phyloP scores from a whole-genome alignment of 208 protist genomes.

The Acanthamoeba triangularis region DNA sequence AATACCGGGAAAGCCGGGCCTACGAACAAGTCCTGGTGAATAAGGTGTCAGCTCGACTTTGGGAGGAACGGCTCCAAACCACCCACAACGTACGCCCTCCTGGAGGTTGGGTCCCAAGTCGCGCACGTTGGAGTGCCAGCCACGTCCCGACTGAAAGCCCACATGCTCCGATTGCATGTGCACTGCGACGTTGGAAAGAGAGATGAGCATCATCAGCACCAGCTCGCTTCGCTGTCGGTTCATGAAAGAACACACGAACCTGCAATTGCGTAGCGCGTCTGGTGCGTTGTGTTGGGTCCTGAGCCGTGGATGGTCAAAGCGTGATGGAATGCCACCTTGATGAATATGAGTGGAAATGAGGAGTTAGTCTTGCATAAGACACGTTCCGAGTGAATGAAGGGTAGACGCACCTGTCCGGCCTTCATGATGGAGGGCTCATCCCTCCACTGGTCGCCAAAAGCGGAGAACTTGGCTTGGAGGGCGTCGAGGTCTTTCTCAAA shows the following conservation, averaged over 20 bases:
- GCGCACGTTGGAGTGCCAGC: conserved; percentile 27
- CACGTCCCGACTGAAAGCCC: background rate
- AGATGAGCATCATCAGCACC: background rate
- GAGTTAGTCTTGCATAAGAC: background rate
- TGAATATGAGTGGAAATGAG: no score
- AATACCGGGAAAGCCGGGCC: conserved; percentile 1
- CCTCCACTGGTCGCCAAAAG: background rate
- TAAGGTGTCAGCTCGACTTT: background rate
- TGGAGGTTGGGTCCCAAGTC: conserved; percentile 9
- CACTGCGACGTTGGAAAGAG: background rate
- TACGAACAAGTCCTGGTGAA: background rate
- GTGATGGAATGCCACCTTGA: conserved; percentile 42
- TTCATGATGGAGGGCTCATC: conserved; percentile 65
- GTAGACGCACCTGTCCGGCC: background rate
- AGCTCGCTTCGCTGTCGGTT: background rate
- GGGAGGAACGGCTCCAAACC: no score
- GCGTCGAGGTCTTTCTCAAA: conserved; percentile 30
- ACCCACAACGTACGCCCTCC: background rate
- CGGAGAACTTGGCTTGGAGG: background rate
- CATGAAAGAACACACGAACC: background rate
- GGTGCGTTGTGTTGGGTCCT: background rate
- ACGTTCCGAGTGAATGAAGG: background rate
- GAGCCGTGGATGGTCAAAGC: conserved; percentile 14
- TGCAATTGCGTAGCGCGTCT: background rate
- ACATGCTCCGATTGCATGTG: conserved; percentile 14